Conservation (phyloP, 345 rosid species). For the Aquilaria sinensis region DNA sequence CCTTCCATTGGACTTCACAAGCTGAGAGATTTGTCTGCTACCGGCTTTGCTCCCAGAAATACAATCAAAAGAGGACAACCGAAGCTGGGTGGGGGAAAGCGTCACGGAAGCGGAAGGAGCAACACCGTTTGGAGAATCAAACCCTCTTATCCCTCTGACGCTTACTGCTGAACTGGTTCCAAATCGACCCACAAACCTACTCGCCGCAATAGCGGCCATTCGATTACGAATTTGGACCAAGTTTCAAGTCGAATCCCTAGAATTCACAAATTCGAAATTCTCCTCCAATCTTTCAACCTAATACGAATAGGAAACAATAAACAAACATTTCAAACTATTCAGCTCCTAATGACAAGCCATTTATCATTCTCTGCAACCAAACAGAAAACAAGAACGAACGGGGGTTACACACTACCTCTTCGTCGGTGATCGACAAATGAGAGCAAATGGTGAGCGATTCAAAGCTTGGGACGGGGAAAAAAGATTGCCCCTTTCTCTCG, state of each 20-base stretch:
- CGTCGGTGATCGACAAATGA: too few species aligned
- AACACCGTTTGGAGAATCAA: constrained; percentile 18
- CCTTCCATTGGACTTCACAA: constrained; percentile 50
- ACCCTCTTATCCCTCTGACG: constrained; percentile 25
- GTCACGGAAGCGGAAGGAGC: constrained; percentile 10
- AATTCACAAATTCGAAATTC: constrained; percentile 5
- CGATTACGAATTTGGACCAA: not conserved
- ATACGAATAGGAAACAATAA: not conserved
- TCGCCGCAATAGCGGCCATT: constrained; percentile 43
- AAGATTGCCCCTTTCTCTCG: too few species aligned
- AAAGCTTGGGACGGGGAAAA: too few species aligned
- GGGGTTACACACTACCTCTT: not conserved
- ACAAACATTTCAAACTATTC: not conserved
- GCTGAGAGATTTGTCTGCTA: constrained; percentile 44
- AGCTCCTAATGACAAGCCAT: too few species aligned
- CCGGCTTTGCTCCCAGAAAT: constrained; percentile 12
- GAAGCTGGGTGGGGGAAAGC: constrained; percentile 15
- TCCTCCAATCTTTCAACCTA: constrained; percentile 7
- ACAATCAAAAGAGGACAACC: constrained; percentile 14
- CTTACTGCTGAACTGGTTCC: constrained; percentile 24
- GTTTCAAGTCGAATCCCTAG: constrained; percentile 1
- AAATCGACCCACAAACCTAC: constrained; percentile 35
- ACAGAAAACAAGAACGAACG: not conserved
- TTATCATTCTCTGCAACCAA: not conserved
- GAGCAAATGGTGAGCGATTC: too few species aligned